phyloP scores from a whole-genome alignment of 208 protist species.

The Angomonas ambiguus region DNA sequence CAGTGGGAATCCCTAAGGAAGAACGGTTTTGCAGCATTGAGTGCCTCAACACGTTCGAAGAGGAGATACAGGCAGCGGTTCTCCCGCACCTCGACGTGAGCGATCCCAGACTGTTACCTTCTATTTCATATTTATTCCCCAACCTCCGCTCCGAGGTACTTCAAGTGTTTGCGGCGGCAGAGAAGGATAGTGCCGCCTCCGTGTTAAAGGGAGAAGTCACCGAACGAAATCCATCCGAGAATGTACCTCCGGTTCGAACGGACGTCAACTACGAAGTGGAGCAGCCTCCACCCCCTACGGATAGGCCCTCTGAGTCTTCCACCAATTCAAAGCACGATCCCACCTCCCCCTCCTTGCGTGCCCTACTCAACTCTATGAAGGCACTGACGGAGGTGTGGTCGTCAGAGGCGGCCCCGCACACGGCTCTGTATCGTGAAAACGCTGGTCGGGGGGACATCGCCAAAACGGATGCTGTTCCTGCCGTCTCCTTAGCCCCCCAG shows the following conservation, averaged over 20 bases:
- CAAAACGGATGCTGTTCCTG: no score
- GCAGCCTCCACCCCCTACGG: background rate
- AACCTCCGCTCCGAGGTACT: slow-evolving; percentile 44
- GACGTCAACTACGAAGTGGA: background rate
- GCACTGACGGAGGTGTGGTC: slow-evolving; percentile 36
- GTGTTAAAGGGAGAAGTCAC: slow-evolving; percentile 12
- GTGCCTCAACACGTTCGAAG: slow-evolving; percentile 41
- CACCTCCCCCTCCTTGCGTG: slow-evolving; percentile 11
- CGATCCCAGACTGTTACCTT: slow-evolving; percentile 30
- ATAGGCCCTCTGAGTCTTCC: background rate
- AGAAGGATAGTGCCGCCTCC: slow-evolving; percentile 11
- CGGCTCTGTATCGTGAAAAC: no score
- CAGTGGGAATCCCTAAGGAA: slow-evolving; percentile 24
- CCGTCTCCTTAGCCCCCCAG: no score
- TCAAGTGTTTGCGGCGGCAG: slow-evolving; percentile 45
- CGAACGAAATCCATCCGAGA: background rate
- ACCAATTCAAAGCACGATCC: slow-evolving; percentile 4
- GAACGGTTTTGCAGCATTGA: slow-evolving; percentile 66
- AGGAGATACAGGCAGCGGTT: slow-evolving; percentile 23
- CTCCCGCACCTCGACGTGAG: slow-evolving; percentile 25
- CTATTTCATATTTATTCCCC: slow-evolving; percentile 57
- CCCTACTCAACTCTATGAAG: slow-evolving; percentile 29
- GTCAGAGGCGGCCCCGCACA: slow-evolving; percentile 12
- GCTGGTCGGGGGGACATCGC: no score
- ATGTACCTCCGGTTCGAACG: background rate